Base-by-base conservation (phyloP, 1,139 yeast species). In the Zygosaccharomyces pseudobailii region DNA sequence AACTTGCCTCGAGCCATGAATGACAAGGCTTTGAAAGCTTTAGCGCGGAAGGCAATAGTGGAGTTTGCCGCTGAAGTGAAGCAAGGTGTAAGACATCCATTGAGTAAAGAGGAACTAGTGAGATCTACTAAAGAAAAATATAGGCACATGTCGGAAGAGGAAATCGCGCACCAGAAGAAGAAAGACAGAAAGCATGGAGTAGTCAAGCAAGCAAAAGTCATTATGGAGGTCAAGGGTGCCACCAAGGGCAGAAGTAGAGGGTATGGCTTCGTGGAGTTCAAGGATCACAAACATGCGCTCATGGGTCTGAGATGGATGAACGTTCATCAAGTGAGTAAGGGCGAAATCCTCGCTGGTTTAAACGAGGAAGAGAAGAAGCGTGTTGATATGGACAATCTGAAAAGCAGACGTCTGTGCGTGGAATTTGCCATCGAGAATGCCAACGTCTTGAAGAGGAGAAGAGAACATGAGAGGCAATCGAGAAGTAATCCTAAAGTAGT, bases 241-340 rank as follows among this genome's bases (percentile, higher is more conserved):
- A 87, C 85, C 36, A 69, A 78, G 28, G 98, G 97, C 46, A 79
- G 98, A 70, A 84, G 94, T 65, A 82, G 97, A 72, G 98, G 99
- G 51, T 92, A 90, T 61, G 99, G 99, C 53, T 90, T 92, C 74
- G 71, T 92, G 46, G 98, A 94, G 69, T 89, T 78, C 68, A 81
- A 92, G 69, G 96, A 90, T 67, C 99, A 92, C 67, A 87, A 86
- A 67, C 69, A 86, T 52, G 98, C 99, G 1, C 76, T 92, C 54
- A 90, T 90, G 97, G 97, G 95, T 5, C 77, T 92, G 52, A 80
- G 99, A 73, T 94, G 97, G 96, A 76, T 92, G 66, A 92, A 92
- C 70, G 96, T 96, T 3, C 97, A 92, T 65, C 84, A 80, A 60
- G 96, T 92, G 3, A 71, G 87, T 0, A 69, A 68, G 40, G 80